phyloP scores from a whole-genome alignment of 345 rosid genomes.

The Xanthoceras sorbifolium region DNA sequence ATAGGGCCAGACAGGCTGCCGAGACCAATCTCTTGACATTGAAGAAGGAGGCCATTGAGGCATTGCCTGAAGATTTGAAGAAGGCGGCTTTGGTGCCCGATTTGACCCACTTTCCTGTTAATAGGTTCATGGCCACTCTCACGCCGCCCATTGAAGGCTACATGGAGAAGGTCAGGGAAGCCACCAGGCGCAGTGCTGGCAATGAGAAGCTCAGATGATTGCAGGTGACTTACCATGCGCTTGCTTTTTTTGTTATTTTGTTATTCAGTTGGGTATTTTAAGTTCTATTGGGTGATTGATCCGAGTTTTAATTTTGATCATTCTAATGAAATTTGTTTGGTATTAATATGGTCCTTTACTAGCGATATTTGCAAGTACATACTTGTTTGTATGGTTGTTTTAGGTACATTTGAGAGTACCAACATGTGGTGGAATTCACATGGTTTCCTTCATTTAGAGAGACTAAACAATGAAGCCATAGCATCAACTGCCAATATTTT shows the following conservation, averaged over 20 bases:
- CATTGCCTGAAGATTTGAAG: slow-evolving; percentile 70
- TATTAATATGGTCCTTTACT: background rate
- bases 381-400: background rate
- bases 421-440: background rate
- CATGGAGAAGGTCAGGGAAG: slow-evolving; percentile 81
- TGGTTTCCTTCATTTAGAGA: background rate
- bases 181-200: slow-evolving; percentile 60
- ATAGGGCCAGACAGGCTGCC: slow-evolving; percentile 72
- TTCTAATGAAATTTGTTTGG: background rate
- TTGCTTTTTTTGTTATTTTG: background rate
- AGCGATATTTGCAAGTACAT: background rate
- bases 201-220: slow-evolving; percentile 81
- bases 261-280: background rate
- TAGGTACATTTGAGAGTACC: background rate
- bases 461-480: background rate
- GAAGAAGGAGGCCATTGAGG: slow-evolving; percentile 78
- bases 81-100: slow-evolving; percentile 79
- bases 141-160: slow-evolving; percentile 98
- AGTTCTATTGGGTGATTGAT: background rate
- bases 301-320: background rate
- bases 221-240: slow-evolving; percentile 29
- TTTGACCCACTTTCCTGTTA: slow-evolving; percentile 67
- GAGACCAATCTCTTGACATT: slow-evolving; percentile 49
- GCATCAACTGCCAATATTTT: background rate
- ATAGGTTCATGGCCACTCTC: slow-evolving; percentile 79